Evolutionary conservation across 2,329 filamentous ascomycete species (phyloP), one percentile per base, ranked within the genome.

Genomic region (Stagonosporopsis cucurbitacearum): DNA sequence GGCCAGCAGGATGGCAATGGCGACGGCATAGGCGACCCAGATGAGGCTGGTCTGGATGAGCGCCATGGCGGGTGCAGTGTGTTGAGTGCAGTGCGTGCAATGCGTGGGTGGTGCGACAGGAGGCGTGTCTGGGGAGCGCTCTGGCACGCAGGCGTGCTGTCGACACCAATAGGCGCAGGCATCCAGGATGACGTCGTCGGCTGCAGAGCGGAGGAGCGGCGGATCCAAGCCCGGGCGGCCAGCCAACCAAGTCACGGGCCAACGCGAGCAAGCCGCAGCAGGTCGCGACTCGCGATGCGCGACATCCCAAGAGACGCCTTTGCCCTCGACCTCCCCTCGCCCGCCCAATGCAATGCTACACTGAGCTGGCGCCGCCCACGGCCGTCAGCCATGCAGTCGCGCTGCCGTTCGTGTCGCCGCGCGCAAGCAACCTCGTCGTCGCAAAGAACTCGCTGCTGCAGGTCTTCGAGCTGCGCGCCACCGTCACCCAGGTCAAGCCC

Each of bases 291-390:
- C 28, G 7, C 28, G 28, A 30, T 12, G 9, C 28, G 28, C 28
- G 28, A 30, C 28, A 9, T 30, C 28, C 13, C 28, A 11, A 8
- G 7, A 30, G 28, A 30, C 28, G 28, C 11, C 7, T 30, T 11
- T 12, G 25, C 11, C 25, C 25, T 6, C 25, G 6, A 4, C 25
- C 6, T 6, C 11, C 25, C n/a, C 25, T 9, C n/a, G n/a, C n/a
- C n/a, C n/a, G n/a, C n/a, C 39, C 54, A 70, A 98, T 98, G 94
- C 94, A 98, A 86, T 96, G 92, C 83, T 98, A 98, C 80, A 93
- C 92, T 72, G 95, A 99, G 83, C 84, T 99, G 75, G 88, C 92
- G 76, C 90, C 94, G 81, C 93, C 95, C 50, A 96, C 93, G 75
- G 93, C 93, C 75, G 92, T 98, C 78, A 93, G 92, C 70, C 90